Conservation (phyloP, 2,329 filamentous ascomycete genomes). For the Pseudopyrenochaeta lycopersici region DNA sequence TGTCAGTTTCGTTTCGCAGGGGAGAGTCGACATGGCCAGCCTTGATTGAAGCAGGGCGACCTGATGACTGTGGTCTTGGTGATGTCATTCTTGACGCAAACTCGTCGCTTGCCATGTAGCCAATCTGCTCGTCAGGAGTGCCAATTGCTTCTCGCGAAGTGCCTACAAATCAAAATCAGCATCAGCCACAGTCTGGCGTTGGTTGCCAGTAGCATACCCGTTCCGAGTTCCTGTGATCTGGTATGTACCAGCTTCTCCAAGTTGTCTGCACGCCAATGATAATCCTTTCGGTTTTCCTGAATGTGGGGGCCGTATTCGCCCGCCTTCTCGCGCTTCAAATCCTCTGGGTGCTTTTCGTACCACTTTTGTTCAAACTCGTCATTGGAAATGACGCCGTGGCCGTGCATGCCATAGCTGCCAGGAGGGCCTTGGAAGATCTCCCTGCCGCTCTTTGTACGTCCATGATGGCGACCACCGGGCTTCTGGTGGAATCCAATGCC, state of each 20-base stretch:
- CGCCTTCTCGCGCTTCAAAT: slow-evolving; percentile 76
- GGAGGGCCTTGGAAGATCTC: slow-evolving; percentile 77
- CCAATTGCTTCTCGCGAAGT: slow-evolving; percentile 69
- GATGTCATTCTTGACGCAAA: slow-evolving; percentile 79
- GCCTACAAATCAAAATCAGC: slow-evolving; percentile 64
- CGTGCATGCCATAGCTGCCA: slow-evolving; percentile 92
- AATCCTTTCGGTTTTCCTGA: slow-evolving; percentile 71
- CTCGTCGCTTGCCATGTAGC: slow-evolving; percentile 86
- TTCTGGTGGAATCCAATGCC: slow-evolving; percentile 65
- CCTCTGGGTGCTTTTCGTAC: slow-evolving; percentile 90
- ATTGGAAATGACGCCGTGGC: slow-evolving; percentile 77
- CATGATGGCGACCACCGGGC: slow-evolving; percentile 62
- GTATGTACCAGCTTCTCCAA: slow-evolving; percentile 89
- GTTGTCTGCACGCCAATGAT: slow-evolving; percentile 87
- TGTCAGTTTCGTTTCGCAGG: slow-evolving; percentile 57
- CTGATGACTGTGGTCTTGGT: slow-evolving; percentile 65
- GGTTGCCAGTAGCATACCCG: slow-evolving; percentile 56
- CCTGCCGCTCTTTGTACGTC: slow-evolving; percentile 75
- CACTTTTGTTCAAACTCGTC: slow-evolving; percentile 92
- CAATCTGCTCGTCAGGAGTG: slow-evolving; percentile 90
- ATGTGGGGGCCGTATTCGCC: slow-evolving; percentile 69
- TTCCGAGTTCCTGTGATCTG: slow-evolving; percentile 58
- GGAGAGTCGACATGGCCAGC: slow-evolving; percentile 60
- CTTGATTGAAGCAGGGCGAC: slow-evolving; percentile 55
- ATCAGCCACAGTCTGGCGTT: slow-evolving; percentile 51